Conservation (phyloP, 768 basidiomycete species). For the Collybia nuda region DNA sequence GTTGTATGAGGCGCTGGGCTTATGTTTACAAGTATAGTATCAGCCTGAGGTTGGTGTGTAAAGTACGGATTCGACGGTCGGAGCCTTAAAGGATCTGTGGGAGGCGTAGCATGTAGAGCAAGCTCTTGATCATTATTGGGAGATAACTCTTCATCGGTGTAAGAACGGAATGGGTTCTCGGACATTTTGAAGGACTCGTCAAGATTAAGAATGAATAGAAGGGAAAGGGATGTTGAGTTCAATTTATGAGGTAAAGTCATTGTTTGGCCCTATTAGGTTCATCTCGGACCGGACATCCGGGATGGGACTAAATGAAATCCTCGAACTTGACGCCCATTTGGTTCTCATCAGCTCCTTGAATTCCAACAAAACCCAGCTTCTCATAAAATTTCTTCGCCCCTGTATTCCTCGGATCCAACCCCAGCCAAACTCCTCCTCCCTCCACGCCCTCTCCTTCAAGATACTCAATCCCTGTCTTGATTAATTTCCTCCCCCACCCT, state of each 20-base stretch:
- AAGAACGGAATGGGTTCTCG: conserved; percentile 1
- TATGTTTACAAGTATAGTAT: conserved; percentile 5
- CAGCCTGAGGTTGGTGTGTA: background rate
- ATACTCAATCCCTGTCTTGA: conserved; percentile 52
- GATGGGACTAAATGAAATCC: conserved; percentile 17
- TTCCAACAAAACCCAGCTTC: conserved; percentile 56
- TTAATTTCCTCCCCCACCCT: conserved; percentile 71
- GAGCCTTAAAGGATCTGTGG: conserved; percentile 1
- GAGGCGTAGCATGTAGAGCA: background rate
- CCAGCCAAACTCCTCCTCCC: conserved; percentile 62
- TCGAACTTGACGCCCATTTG: conserved; percentile 56
- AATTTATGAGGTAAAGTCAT: too few relatives aligned
- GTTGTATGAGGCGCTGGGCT: conserved; percentile 7
- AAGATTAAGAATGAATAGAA: background rate
- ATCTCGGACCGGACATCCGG: too few relatives aligned
- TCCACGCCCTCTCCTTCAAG: conserved; percentile 43
- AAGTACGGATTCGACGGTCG: background rate
- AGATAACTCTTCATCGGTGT: background rate
- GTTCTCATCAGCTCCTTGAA: conserved; percentile 51
- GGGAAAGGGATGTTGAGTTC: too few relatives aligned
- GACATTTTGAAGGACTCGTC: conserved; percentile 1
- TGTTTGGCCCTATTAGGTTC: too few relatives aligned
- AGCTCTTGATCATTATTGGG: background rate
- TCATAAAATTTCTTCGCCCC: conserved; percentile 62
- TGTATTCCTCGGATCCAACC: conserved; percentile 62